Evolutionary conservation across 1,139 yeast species (phyloP), one percentile per base, ranked within the genome.

Genomic region (Taiozyma sp.): DNA sequence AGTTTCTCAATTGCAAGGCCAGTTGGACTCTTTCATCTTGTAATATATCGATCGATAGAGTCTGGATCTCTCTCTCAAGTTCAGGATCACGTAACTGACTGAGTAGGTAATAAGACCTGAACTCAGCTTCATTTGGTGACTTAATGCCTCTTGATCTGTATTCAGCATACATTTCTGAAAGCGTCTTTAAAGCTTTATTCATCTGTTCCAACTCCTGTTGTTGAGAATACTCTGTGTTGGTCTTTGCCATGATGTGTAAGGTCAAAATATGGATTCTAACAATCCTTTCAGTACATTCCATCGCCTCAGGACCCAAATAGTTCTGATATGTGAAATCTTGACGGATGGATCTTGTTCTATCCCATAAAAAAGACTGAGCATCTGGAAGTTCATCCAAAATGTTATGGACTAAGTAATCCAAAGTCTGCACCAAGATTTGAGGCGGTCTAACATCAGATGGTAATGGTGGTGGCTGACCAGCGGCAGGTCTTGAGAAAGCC

Each of bases 401-500:
- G 45, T 80, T 76, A 22, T 83, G 83, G 7, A 89, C 79, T 47
- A 93, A 75, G 64, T 87, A 88, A 54, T 86, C 75, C 54, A 93
- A 71, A 0, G 97, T 84, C 40, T 72, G 64, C 12, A 76, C 77
- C 48, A 95, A 70, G 1, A 92, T 74, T 53, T 76, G 79, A 0
- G 99, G 99, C 1, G 99, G 97, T 57, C 99, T 76, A 2, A 95
- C 99, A 66, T 95, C 99, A 0, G 97, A 90, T 0, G 99, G 99
- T 51, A 95, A 72, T 4, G 98, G 96, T 6, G 98, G 98, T 1
- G 97, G 96, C 60, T 95, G 97, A 12, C 99, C 99, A 1, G 99
- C 98, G 12, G 97, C 97, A 0, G 99, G 98, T 59, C 99, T 75
- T 36, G 96, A 88, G 66, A 93, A 95, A 2, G 97, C 96, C 68